A percentile compares a stretch with the other conserved stretches of the same genome.
These are phyloP conservation scores for Plantago major DNA, from an alignment of 257 asterid genomes.

Conservation along the genomic window DNA sequence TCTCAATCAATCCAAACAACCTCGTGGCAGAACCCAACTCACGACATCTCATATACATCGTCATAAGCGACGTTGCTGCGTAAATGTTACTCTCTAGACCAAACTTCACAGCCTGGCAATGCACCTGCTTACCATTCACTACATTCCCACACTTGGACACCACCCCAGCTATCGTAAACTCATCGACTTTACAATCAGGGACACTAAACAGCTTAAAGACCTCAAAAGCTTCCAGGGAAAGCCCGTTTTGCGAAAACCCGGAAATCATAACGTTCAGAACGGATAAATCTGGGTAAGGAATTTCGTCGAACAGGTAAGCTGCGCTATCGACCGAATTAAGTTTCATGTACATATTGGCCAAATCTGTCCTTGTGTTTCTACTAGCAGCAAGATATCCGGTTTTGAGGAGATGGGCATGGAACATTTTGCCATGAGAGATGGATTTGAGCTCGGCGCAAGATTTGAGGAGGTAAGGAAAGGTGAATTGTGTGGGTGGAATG, in stretches of 20 bases:
- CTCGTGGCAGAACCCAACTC: conserved; percentile 45
- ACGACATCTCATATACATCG: conserved; percentile 57
- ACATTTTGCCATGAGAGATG: conserved; percentile 43
- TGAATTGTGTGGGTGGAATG: conserved; percentile 46
- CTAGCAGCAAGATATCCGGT: conserved; percentile 33
- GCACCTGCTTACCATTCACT: conserved; percentile 50
- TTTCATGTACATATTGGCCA: conserved; percentile 59
- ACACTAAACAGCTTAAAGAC: conserved; percentile 36
- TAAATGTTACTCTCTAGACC: conserved; percentile 58
- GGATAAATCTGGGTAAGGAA: conserved; percentile 45
- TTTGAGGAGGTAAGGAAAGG: conserved; percentile 80
- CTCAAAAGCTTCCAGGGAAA: conserved; percentile 32
- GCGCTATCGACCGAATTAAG: conserved; percentile 35
- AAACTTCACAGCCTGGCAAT: conserved; percentile 70
- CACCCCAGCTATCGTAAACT: conserved; percentile 60
- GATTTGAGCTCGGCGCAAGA: conserved; percentile 64
- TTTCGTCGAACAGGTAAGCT: conserved; percentile 72
- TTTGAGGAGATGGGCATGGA: conserved; percentile 70
- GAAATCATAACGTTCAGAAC: conserved; percentile 62
- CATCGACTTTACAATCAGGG: conserved; percentile 39
- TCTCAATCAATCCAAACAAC: conserved; percentile 43
- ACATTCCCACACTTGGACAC: conserved; percentile 43
- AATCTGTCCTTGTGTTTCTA: conserved; percentile 58
- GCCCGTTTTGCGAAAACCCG: conserved; percentile 63
- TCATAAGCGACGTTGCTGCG: conserved; percentile 61